Conservation (phyloP, 2,329 filamentous ascomycete species). For the Aspergillus candidus region DNA sequence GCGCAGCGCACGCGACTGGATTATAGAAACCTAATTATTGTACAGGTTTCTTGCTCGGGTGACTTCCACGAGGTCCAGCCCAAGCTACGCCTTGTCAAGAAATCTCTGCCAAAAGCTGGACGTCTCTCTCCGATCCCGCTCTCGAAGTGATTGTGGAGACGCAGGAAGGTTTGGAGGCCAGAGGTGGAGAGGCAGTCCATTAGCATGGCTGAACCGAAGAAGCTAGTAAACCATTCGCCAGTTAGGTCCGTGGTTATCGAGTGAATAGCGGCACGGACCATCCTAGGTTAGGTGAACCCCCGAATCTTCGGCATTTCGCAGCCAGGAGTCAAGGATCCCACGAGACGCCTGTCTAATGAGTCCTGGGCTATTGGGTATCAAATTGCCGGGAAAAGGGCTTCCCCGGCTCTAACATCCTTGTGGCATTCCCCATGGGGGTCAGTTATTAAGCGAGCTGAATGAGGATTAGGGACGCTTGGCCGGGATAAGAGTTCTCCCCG, state of each 20-base stretch:
- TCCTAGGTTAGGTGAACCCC: neutral
- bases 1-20: too few species aligned
- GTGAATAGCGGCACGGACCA: neutral
- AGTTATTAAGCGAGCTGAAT: too few species aligned
- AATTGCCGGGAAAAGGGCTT: slow-evolving; percentile 23
- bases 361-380: neutral
- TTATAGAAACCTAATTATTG: too few species aligned
- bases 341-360: neutral
- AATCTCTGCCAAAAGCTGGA: slow-evolving; percentile 4
- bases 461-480: neutral
- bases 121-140: slow-evolving; percentile 7
- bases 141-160: neutral
- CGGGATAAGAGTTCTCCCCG: slow-evolving; percentile 11
- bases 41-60: too few species aligned
- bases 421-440: slow-evolving; percentile 5
- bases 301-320: too few species aligned
- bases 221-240: too few species aligned
- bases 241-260: neutral
- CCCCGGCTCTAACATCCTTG: slow-evolving; percentile 6
- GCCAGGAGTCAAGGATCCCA: too few species aligned
- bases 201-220: neutral
- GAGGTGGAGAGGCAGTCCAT: slow-evolving; percentile 2
- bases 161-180: slow-evolving; percentile 4
- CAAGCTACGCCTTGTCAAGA: neutral
- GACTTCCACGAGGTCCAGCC: too few species aligned